Evolutionary conservation across 345 rosid genomes (phyloP).

Genomic region (Salix arbutifolia): DNA sequence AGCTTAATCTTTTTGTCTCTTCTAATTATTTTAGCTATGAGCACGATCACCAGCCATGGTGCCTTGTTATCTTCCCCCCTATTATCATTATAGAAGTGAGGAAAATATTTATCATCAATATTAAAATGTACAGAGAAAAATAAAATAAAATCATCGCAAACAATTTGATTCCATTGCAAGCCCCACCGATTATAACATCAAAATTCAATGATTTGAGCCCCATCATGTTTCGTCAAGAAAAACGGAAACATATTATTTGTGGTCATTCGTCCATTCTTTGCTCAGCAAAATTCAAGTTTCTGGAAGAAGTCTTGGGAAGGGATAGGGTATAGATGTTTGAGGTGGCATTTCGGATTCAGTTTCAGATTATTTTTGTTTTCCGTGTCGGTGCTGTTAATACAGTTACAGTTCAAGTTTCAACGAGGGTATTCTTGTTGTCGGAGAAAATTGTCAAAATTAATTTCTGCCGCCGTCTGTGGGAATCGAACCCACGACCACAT

Average conservation of each 20-base stretch:
- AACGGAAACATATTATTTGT: background rate
- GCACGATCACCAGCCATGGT: slow-evolving; percentile 30
- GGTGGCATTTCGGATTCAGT: slow-evolving; percentile 11
- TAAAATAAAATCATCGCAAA: background rate
- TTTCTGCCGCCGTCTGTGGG: slow-evolving; percentile 45
- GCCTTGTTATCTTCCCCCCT: slow-evolving; percentile 8
- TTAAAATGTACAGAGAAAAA: slow-evolving; percentile 3
- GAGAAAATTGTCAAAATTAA: background rate
- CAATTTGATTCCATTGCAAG: background rate
- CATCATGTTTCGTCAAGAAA: background rate
- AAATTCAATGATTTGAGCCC: background rate
- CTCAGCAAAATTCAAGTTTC: background rate
- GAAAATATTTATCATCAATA: background rate
- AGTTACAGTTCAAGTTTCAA: background rate
- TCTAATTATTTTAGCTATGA: slow-evolving; percentile 41
- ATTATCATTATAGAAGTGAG: background rate
- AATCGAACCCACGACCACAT: slow-evolving; percentile 71
- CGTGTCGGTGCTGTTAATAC: too few relatives aligned
- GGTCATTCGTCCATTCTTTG: background rate
- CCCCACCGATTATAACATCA: background rate
- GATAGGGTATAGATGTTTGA: slow-evolving; percentile 8
- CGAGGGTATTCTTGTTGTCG: too few relatives aligned
- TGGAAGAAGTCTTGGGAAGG: background rate
- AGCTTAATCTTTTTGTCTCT: slow-evolving; percentile 38
- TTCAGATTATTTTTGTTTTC: background rate